Conservation (phyloP, 306 rosid species). For the Canavalia ensiformis region DNA sequence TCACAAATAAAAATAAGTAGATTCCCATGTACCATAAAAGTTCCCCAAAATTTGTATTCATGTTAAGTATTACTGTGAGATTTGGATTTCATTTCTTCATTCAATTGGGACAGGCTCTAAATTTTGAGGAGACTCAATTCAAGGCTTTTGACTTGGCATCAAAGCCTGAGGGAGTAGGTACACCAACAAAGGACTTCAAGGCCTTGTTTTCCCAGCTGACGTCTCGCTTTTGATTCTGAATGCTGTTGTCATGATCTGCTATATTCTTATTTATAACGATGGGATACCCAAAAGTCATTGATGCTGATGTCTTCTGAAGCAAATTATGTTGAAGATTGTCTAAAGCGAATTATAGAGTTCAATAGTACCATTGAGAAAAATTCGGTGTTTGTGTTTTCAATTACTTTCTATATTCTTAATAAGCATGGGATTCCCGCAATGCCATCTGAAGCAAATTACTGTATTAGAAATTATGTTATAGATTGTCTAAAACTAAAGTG, state of each 20-base stretch:
- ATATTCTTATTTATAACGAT: background rate
- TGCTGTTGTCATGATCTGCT: background rate
- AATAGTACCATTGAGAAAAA: too few relatives aligned
- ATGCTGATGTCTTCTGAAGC: background rate
- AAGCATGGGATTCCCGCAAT: background rate
- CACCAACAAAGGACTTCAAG: conserved; percentile 90
- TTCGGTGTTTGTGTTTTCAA: too few relatives aligned
- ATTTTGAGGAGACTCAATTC: conserved; percentile 76
- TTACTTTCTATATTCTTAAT: too few relatives aligned
- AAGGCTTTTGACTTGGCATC: conserved; percentile 94
- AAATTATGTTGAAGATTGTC: too few relatives aligned
- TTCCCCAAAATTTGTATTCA: background rate
- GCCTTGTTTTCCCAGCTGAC: conserved; percentile 81
- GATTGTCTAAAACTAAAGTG: background rate
- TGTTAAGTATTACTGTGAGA: conserved; percentile 12
- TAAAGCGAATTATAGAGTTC: too few relatives aligned
- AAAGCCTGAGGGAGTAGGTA: conserved; percentile 80
- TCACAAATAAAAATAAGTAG: background rate
- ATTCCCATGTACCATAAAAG: background rate
- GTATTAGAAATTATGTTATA: background rate
- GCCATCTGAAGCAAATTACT: background rate
- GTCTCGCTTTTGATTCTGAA: conserved; percentile 59
- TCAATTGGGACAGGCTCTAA: conserved; percentile 66
- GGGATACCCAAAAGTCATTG: background rate
- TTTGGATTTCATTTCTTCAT: background rate